These are phyloP conservation scores for Colletotrichum magnum DNA, from an alignment of 2,329 filamentous ascomycete species.

Conservation along the genomic window DNA sequence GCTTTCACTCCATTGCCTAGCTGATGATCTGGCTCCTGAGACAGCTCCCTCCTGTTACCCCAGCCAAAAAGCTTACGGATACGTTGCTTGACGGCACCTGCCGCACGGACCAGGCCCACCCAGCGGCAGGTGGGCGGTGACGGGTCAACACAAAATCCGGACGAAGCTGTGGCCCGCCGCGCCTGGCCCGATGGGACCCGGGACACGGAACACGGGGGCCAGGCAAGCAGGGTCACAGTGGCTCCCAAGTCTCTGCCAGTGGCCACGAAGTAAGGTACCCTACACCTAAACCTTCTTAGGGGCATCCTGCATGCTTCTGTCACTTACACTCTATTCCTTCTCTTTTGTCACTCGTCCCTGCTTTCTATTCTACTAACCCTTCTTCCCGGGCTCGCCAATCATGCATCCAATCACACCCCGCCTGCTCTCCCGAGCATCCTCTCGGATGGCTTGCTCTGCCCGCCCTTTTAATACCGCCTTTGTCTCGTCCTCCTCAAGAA, in stretches of 20 bases:
- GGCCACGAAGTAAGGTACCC: too few species aligned
- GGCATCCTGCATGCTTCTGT: neutral
- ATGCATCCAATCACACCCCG: constrained; percentile 25
- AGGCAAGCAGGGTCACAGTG: too few species aligned
- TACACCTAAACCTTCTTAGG: constrained; percentile 7
- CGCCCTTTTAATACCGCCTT: constrained; percentile 18
- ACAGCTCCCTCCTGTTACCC: constrained; percentile 47
- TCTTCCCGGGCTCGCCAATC: neutral
- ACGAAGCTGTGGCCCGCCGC: too few species aligned
- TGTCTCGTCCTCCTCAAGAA: constrained; percentile 8
- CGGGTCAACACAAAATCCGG: constrained; percentile 33
- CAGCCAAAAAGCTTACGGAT: constrained; percentile 52
- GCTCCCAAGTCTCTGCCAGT: too few species aligned
- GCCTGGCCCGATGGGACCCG: too few species aligned
- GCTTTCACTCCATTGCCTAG: constrained; percentile 42
- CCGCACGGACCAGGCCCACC: constrained; percentile 35
- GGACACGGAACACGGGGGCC: too few species aligned
- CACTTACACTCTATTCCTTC: constrained; percentile 4
- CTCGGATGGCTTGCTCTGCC: constrained; percentile 2
- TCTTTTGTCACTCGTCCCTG: constrained; percentile 5
- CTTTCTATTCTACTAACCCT: neutral
- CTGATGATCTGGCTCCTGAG: constrained; percentile 44
- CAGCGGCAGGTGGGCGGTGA: constrained; percentile 8
- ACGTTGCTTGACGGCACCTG: constrained; percentile 49
- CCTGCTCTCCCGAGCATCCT: constrained; percentile 30